A percentile compares a stretch with the other conserved stretches of the same genome.
Evolutionary conservation across 345 rosid genomes (phyloP).

Genomic region (Euphorbia tirucalli): DNA sequence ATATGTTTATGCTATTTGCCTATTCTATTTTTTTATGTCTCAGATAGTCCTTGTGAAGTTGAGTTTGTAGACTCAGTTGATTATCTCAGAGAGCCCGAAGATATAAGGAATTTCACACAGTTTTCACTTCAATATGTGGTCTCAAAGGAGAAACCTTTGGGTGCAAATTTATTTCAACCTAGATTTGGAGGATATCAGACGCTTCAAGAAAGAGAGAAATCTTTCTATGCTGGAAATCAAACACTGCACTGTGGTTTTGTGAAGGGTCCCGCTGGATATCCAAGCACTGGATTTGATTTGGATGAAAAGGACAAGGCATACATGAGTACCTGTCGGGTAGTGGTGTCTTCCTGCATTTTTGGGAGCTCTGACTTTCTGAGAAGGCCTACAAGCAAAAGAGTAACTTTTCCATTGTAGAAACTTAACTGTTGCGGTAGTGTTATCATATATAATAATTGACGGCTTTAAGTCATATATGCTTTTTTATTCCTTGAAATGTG

Average conservation of each 20-base stretch:
- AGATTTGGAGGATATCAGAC: conserved; percentile 89
- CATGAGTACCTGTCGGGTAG: conserved; percentile 67
- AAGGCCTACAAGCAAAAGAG: conserved; percentile 74
- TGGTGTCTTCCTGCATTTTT: conserved; percentile 91
- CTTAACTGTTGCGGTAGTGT: neutral
- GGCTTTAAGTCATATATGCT: neutral
- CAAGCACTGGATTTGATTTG: conserved; percentile 62
- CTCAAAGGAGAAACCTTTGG: conserved; percentile 35
- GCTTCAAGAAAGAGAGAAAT: conserved; percentile 65
- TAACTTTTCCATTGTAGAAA: conserved; percentile 22
- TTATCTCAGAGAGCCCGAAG: conserved; percentile 48
- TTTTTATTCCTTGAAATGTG: conserved; percentile 7
- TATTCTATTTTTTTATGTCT: conserved; percentile 12
- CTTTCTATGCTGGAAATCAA: conserved; percentile 62
- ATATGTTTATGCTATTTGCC: conserved; percentile 5
- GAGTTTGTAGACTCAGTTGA: conserved; percentile 49
- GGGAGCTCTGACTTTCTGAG: conserved; percentile 92
- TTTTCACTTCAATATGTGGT: conserved; percentile 60
- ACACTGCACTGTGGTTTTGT: conserved; percentile 88
- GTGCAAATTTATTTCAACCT: conserved; percentile 32
- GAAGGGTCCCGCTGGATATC: conserved; percentile 44
- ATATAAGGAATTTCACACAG: conserved; percentile 43
- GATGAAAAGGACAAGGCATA: conserved; percentile 59
- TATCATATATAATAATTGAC: neutral
- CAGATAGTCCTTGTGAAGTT: conserved; percentile 77